Evolutionary conservation across 208 protist species (phyloP).

Genomic region (Herpetomonas tarakana): DNA sequence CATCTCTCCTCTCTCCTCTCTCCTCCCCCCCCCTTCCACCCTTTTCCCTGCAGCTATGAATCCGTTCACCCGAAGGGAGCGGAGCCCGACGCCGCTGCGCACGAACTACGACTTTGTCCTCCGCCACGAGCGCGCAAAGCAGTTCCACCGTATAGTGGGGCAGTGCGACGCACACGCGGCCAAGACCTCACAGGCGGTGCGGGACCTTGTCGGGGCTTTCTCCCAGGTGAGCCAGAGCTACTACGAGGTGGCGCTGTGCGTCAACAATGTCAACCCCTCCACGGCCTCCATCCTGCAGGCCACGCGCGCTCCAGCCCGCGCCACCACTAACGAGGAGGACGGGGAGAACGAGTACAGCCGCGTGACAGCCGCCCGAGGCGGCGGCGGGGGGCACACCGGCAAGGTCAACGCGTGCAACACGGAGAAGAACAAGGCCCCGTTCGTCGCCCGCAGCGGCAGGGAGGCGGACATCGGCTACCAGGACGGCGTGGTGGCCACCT

Average conservation of each 20-base stretch:
- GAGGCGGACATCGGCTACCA: no score
- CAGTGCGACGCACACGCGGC: slow-evolving; percentile 29
- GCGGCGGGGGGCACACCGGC: slow-evolving; percentile 2
- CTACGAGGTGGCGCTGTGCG: slow-evolving; percentile 36
- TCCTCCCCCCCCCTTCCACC: no score
- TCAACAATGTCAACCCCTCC: slow-evolving; percentile 29
- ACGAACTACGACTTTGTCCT: slow-evolving; percentile 47
- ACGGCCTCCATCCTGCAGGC: not conserved
- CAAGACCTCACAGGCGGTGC: slow-evolving; percentile 26
- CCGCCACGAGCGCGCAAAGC: slow-evolving; percentile 38
- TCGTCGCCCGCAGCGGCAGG: no score
- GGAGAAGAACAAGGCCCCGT: slow-evolving; percentile 6
- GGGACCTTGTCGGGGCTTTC: slow-evolving; percentile 26
- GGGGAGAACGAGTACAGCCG: no score
- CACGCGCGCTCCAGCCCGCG: no score
- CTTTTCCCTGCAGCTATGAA: slow-evolving; percentile 1
- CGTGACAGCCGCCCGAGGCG: no score
- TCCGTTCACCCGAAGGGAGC: slow-evolving; percentile 9
- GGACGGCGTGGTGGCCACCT: slow-evolving; percentile 18
- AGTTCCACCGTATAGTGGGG: slow-evolving; percentile 29
- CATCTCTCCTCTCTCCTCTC: no score
- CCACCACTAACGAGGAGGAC: no score
- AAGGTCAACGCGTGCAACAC: slow-evolving; percentile 8
- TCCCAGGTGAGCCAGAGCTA: slow-evolving; percentile 37
- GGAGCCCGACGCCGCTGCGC: slow-evolving; percentile 33